A percentile compares a stretch with the other conserved stretches of the same genome.
Evolutionary conservation across 2,329 filamentous ascomycete genomes (phyloP).

Genomic region (Diplodia intermedia): DNA sequence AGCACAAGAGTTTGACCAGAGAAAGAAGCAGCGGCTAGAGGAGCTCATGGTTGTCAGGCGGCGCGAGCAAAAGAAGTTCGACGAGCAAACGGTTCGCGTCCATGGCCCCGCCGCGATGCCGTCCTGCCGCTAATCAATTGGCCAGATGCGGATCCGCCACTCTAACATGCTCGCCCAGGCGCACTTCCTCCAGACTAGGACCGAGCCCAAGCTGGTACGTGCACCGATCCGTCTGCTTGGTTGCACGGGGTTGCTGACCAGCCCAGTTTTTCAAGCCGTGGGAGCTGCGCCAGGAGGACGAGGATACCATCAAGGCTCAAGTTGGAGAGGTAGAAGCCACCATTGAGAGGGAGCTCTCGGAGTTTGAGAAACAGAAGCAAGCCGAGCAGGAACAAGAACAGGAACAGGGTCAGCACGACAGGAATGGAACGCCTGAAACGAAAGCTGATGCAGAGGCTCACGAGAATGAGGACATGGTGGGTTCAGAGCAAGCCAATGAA

Average conservation of each 20-base stretch:
- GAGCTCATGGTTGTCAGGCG: constrained; percentile 67
- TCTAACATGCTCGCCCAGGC: constrained; percentile 74
- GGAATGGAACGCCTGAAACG: constrained; percentile 3
- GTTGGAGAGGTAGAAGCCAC: constrained; percentile 67
- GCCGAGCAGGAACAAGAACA: constrained; percentile 46
- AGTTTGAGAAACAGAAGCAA: constrained; percentile 60
- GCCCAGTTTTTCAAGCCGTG: constrained; percentile 84
- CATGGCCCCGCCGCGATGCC: constrained; percentile 2
- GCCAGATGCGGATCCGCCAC: constrained; percentile 77
- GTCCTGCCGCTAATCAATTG: constrained; percentile 34
- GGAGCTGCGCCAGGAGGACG: constrained; percentile 73
- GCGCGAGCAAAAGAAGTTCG: constrained; percentile 75
- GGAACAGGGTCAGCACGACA: constrained; percentile 32
- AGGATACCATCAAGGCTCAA: constrained; percentile 74
- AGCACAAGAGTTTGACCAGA: constrained; percentile 72
- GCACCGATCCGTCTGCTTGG: constrained; percentile 3
- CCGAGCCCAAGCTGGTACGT: constrained; percentile 75
- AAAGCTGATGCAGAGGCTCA: constrained; percentile 14
- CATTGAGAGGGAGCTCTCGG: constrained; percentile 69
- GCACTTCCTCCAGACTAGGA: constrained; percentile 73
- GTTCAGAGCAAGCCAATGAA: constrained; percentile 37
- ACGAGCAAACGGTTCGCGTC: constrained; percentile 74
- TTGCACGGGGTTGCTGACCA: constrained; percentile 31
- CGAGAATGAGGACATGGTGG: constrained; percentile 29
- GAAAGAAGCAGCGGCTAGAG: constrained; percentile 69